Conservation (phyloP, 176 grass and related monocot species). For the Triticum dicoccoides region DNA sequence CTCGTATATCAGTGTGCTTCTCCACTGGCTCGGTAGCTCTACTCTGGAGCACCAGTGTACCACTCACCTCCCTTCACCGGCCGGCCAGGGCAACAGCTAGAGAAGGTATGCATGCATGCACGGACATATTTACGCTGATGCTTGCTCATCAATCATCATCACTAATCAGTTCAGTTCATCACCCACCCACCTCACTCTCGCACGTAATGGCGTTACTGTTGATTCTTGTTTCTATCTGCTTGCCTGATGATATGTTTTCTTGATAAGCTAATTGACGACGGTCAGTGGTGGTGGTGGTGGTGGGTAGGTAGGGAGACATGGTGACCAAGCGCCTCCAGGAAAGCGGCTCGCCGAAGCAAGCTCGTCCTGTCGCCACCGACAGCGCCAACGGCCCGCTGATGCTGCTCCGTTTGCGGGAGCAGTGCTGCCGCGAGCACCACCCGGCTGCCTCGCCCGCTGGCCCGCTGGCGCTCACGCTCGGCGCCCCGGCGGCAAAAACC, state of each 20-base stretch:
- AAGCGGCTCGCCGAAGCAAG: slow-evolving; percentile 26
- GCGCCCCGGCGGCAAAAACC: background rate
- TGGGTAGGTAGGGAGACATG: background rate
- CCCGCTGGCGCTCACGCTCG: slow-evolving; percentile 55
- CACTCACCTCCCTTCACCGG: background rate
- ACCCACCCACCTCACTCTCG: no score
- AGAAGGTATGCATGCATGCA: background rate
- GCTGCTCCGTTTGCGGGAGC: slow-evolving; percentile 14
- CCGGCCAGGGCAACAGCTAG: no score
- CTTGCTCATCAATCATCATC: no score
- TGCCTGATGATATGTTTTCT: no score
- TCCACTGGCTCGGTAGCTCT: background rate
- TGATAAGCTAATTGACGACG: background rate
- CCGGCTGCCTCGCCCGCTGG: background rate
- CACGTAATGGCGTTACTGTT: background rate
- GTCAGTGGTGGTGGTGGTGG: background rate
- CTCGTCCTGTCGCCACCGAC: background rate
- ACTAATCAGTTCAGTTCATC: no score
- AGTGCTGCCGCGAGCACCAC: background rate
- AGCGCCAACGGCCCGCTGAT: background rate
- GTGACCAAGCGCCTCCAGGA: slow-evolving; percentile 22
- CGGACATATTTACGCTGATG: no score
- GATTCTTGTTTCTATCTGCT: background rate
- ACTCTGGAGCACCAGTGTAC: background rate
- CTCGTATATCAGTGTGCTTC: background rate